Conservation (phyloP, 495 filamentous ascomycete species). For the Hypomontagnella monticulosa region DNA sequence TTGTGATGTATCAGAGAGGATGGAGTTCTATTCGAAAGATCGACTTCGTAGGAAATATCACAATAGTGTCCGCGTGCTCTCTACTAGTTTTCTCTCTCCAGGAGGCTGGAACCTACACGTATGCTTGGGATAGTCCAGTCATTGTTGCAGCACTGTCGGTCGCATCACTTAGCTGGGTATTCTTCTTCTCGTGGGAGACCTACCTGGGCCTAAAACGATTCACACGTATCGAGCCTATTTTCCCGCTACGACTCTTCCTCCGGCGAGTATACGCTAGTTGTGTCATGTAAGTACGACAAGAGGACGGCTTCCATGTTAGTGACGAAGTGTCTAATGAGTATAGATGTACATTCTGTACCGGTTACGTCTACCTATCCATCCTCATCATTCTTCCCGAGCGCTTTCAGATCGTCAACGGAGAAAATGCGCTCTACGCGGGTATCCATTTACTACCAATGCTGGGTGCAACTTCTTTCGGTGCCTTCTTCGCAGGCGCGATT, state of each 20-base stretch:
- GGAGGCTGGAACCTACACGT: slow-evolving; percentile 60
- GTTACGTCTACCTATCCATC: slow-evolving; percentile 65
- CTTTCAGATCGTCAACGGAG: slow-evolving; percentile 65
- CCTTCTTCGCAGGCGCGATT: slow-evolving; percentile 58
- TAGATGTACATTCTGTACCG: slow-evolving; percentile 60
- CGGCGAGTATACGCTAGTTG: slow-evolving; percentile 51
- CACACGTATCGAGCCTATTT: slow-evolving; percentile 52
- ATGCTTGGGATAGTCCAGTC: slow-evolving; percentile 56
- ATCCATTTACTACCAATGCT: slow-evolving; percentile 68
- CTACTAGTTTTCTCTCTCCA: slow-evolving; percentile 68
- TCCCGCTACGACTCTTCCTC: slow-evolving; percentile 51
- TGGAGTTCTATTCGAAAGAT: slow-evolving; percentile 51
- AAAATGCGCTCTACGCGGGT: slow-evolving; percentile 61
- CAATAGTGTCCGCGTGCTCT: slow-evolving; percentile 64
- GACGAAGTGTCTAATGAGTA: slow-evolving; percentile 35
- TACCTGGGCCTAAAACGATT: slow-evolving; percentile 43
- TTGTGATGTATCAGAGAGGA: slow-evolving; percentile 39
- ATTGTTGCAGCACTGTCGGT: slow-evolving; percentile 55
- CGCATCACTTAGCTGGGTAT: slow-evolving; percentile 57
- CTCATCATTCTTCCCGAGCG: slow-evolving; percentile 69
- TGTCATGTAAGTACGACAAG: slow-evolving; percentile 53
- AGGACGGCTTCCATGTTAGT: slow-evolving; percentile 3
- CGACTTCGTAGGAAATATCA: slow-evolving; percentile 66
- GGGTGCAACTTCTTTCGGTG: slow-evolving; percentile 60
- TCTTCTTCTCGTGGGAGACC: slow-evolving; percentile 59